A percentile compares a stretch with the other conserved stretches of the same genome.
These are phyloP conservation scores for Linnemannia schmuckeri DNA, from an alignment of 192 early-diverging fungal species.

Conservation along the genomic window DNA sequence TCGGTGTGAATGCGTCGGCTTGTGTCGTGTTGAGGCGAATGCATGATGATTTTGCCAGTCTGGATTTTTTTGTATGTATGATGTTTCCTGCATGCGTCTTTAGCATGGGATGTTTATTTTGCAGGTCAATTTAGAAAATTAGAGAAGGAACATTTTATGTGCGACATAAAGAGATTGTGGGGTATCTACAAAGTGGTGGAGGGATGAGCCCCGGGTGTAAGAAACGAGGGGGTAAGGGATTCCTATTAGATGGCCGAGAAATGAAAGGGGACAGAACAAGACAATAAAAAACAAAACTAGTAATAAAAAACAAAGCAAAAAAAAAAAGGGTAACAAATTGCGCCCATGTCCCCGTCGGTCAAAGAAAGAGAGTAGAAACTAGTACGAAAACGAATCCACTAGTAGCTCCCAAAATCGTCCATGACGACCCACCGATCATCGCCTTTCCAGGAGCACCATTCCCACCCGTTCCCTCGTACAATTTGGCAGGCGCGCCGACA, in stretches of 20 bases:
- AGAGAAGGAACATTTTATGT: too few species aligned
- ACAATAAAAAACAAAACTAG: neutral
- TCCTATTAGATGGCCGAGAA: neutral
- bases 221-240: neutral
- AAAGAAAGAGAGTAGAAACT: neutral
- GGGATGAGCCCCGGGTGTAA: neutral
- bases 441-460: neutral
- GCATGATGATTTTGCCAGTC: too few species aligned
- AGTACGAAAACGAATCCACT: neutral
- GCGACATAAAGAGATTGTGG: too few species aligned
- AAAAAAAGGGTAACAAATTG: neutral
- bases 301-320: neutral
- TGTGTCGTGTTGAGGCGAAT: too few species aligned
- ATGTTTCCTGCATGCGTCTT: too few species aligned
- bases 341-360: neutral
- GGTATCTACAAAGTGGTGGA: neutral
- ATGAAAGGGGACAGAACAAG: neutral
- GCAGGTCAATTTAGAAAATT: too few species aligned
- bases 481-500: conserved; percentile 50
- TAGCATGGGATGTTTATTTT: too few species aligned
- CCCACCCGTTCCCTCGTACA: conserved; percentile 42
- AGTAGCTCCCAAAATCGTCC: neutral
- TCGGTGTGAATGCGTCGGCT: too few species aligned
- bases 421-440: neutral
- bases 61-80: too few species aligned